phyloP scores from a whole-genome alignment of 2,329 filamentous ascomycete genomes.

The Fusarium lyarnte region DNA sequence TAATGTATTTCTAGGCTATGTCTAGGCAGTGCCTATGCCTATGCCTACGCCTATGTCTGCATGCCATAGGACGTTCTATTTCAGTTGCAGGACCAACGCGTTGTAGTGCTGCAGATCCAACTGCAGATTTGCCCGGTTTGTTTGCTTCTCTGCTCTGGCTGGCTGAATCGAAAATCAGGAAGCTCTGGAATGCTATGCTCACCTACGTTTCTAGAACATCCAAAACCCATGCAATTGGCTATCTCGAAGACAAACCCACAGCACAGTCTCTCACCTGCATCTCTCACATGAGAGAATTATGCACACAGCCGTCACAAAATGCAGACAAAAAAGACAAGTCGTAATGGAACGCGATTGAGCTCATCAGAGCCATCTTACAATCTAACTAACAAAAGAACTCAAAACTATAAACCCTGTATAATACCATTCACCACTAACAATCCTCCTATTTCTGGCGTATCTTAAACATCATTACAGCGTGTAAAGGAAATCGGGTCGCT shows the following conservation, averaged over 20 bases:
- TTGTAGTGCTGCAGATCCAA: not conserved
- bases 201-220: not conserved
- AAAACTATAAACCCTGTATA: constrained; percentile 5
- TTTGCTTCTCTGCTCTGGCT: not conserved
- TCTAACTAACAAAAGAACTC: not conserved
- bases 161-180: not conserved
- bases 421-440: not conserved
- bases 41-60: not conserved
- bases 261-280: not conserved
- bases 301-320: not conserved
- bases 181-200: not conserved
- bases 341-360: constrained; percentile 1
- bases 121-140: not conserved
- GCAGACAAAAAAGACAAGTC: not conserved
- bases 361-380: constrained; percentile 1
- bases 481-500: constrained; percentile 76
- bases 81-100: not conserved
- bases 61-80: not conserved
- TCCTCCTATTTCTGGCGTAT: constrained; percentile 14
- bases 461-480: constrained; percentile 56
- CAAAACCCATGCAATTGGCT: not conserved
- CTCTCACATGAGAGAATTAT: constrained; percentile 9
- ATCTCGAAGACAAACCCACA: not conserved
- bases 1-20: not conserved
- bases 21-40: too few species aligned